phyloP scores from a whole-genome alignment of 805 yeast genomes.

The Yarrowia sp. region DNA sequence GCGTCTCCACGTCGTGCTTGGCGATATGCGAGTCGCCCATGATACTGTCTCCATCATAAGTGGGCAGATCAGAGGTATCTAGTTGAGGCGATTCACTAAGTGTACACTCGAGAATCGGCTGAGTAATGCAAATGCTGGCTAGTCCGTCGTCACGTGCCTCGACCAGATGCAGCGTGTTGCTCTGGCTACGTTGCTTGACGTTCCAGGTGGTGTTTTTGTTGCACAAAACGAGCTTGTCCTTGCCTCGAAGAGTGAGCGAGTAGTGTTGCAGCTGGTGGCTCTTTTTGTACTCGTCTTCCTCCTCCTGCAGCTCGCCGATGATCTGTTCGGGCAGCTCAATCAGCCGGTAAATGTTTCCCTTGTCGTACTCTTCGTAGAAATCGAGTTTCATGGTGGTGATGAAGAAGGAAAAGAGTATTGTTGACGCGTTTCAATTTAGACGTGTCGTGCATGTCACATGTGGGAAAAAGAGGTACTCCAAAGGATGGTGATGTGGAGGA shows the following conservation, averaged over 20 bases:
- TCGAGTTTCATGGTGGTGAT: constrained; percentile 14
- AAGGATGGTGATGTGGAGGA: too few relatives aligned
- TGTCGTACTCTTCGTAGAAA: constrained; percentile 8
- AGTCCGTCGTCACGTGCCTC: constrained; percentile 50
- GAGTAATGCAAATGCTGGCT: constrained; percentile 2
- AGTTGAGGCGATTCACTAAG: not conserved
- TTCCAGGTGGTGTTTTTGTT: constrained; percentile 33
- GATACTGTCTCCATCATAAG: constrained; percentile 6
- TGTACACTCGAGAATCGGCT: constrained; percentile 28
- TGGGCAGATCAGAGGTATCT: constrained; percentile 15
- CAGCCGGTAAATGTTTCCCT: constrained; percentile 43
- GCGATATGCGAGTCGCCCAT: constrained; percentile 6
- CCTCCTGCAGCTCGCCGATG: constrained; percentile 37
- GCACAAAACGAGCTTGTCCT: constrained; percentile 24
- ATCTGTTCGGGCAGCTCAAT: constrained; percentile 44
- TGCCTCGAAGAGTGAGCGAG: constrained; percentile 23
- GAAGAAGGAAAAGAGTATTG: not conserved
- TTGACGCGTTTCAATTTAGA: constrained; percentile 5
- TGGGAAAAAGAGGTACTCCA: not conserved
- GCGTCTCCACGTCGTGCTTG: constrained; percentile 5
- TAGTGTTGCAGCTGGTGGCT: constrained; percentile 11
- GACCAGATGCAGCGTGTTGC: constrained; percentile 31
- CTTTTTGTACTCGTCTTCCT: constrained; percentile 14
- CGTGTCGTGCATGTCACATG: constrained; percentile 2
- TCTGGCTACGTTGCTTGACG: constrained; percentile 20